A percentile compares a stretch with the other conserved stretches of the same genome.
These are phyloP conservation scores for Aspergillus bombycis DNA, from an alignment of 2,329 filamentous ascomycete species.

Conservation along the genomic window DNA sequence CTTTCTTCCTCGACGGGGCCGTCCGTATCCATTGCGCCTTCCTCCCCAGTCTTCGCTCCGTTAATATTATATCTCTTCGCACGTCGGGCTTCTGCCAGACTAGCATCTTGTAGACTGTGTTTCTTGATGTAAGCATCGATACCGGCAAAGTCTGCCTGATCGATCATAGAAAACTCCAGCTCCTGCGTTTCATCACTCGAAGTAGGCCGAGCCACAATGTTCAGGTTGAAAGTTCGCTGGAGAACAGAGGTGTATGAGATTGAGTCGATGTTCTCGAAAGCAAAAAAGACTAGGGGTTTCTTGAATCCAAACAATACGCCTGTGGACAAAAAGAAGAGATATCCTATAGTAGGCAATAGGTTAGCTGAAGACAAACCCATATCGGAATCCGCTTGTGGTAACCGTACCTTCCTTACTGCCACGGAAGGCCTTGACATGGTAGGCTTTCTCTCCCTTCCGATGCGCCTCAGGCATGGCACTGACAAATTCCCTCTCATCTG, in stretches of 20 bases:
- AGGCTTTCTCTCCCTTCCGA: conserved; percentile 65
- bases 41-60: conserved; percentile 37
- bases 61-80: conserved; percentile 63
- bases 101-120: conserved; percentile 65
- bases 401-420: conserved; percentile 66
- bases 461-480: conserved; percentile 64
- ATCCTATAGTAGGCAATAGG: conserved; percentile 48
- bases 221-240: conserved; percentile 68
- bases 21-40: conserved; percentile 23
- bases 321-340: conserved; percentile 63
- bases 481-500: conserved; percentile 60
- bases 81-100: conserved; percentile 61
- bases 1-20: conserved; percentile 57
- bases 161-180: conserved; percentile 67
- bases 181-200: conserved; percentile 54
- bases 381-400: neutral
- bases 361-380: neutral
- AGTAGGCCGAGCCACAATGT: conserved; percentile 51
- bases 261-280: conserved; percentile 61
- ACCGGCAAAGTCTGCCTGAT: conserved; percentile 64
- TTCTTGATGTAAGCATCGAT: conserved; percentile 66
- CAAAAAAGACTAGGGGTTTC: conserved; percentile 66
- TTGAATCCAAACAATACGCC: conserved; percentile 69
- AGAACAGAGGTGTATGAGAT: conserved; percentile 67
- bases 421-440: conserved; percentile 65